Conservation (phyloP, 2,329 filamentous ascomycete genomes). For the Ascochyta clinopodiicola region DNA sequence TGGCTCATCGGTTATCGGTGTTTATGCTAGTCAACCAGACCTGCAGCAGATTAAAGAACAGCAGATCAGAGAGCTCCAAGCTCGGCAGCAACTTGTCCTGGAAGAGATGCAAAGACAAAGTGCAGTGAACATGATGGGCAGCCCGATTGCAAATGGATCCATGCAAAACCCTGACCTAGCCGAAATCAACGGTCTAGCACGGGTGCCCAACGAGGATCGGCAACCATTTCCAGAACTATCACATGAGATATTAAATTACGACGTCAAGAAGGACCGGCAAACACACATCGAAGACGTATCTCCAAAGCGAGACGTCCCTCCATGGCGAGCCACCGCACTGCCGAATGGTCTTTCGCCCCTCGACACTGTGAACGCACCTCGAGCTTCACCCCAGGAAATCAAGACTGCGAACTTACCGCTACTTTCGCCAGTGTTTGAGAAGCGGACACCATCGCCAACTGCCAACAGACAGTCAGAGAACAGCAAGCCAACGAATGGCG, state of each 20-base stretch:
- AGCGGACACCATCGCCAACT: conserved; percentile 73
- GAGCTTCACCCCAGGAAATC: conserved; percentile 43
- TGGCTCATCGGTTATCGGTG: conserved; percentile 24
- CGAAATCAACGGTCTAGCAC: conserved; percentile 31
- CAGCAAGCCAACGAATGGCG: conserved; percentile 38
- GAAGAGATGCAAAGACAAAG: conserved; percentile 45
- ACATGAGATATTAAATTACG: conserved; percentile 39
- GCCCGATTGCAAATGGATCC: conserved; percentile 37
- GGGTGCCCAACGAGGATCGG: conserved; percentile 32
- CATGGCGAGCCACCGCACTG: conserved; percentile 39
- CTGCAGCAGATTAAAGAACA: conserved; percentile 37
- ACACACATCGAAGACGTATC: conserved; percentile 37
- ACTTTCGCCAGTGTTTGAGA: conserved; percentile 77
- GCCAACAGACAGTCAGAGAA: conserved; percentile 53
- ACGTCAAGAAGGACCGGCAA: conserved; percentile 31
- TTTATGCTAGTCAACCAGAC: conserved; percentile 32
- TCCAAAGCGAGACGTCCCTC: conserved; percentile 35
- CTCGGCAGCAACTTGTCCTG: conserved; percentile 40
- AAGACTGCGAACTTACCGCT: conserved; percentile 52
- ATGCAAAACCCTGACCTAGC: conserved; percentile 22
- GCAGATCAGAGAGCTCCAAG: conserved; percentile 35
- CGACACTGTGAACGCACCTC: conserved; percentile 55
- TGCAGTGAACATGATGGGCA: conserved; percentile 26
- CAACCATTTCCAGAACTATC: conserved; percentile 37
- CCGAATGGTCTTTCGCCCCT: conserved; percentile 42